Conservation (phyloP, 2,329 filamentous ascomycete genomes). For the Chrysosporium keratinophilum region DNA sequence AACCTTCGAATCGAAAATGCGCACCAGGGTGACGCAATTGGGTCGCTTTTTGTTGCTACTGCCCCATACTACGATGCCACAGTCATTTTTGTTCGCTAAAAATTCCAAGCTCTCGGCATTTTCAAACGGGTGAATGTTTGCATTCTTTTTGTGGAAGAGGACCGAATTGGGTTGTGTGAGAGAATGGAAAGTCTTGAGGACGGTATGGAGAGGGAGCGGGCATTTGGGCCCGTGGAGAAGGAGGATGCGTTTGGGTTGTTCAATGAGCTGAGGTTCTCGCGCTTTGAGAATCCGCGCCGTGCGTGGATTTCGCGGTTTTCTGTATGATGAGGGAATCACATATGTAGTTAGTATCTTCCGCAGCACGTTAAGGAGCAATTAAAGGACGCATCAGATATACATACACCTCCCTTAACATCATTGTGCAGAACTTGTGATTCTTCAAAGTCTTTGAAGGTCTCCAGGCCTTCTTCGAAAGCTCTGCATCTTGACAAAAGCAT, state of each 20-base stretch:
- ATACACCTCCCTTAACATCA: conserved; percentile 16
- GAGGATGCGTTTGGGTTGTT: conserved; percentile 83
- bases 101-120: conserved; percentile 82
- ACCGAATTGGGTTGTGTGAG: conserved; percentile 76
- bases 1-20: conserved; percentile 76
- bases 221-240: conserved; percentile 81
- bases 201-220: conserved; percentile 71
- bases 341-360: background rate
- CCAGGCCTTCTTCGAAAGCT: no score
- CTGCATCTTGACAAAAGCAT: background rate
- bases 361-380: background rate
- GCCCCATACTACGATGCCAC: conserved; percentile 72
- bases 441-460: background rate
- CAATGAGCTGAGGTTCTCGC: conserved; percentile 74
- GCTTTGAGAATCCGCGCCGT: conserved; percentile 92
- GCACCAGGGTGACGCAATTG: conserved; percentile 70
- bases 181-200: conserved; percentile 71
- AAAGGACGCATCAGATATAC: background rate
- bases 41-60: conserved; percentile 90
- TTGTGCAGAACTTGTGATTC: background rate
- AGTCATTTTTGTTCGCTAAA: conserved; percentile 93
- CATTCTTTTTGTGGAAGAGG: conserved; percentile 95
- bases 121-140: conserved; percentile 80
- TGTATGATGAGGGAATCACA: conserved; percentile 21
- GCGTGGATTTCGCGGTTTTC: conserved; percentile 69